Conservation (phyloP, 345 rosid species). For the Rhodomyrtus tomentosa region DNA sequence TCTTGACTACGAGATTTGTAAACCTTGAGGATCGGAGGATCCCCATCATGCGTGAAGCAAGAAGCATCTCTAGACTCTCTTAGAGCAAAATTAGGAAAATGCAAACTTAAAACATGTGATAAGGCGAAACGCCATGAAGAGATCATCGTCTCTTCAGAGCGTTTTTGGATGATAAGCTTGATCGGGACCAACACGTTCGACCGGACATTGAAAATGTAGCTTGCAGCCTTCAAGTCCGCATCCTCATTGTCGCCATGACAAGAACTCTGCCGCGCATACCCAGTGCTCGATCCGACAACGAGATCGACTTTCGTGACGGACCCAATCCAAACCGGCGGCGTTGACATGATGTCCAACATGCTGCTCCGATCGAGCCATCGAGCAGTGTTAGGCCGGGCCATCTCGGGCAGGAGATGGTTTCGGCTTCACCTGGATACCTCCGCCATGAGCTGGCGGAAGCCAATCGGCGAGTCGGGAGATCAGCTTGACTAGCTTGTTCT, state of each 20-base stretch:
- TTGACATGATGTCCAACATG: not conserved
- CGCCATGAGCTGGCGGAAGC: not conserved
- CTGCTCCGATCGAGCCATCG: not conserved
- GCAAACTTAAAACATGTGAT: not conserved
- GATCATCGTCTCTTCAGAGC: not conserved
- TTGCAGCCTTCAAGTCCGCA: constrained; percentile 28
- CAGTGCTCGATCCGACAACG: not conserved
- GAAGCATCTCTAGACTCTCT: not conserved
- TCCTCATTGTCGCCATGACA: constrained; percentile 13
- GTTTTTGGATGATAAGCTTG: not conserved
- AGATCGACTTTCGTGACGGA: not conserved
- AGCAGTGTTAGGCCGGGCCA: not conserved
- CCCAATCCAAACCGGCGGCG: not conserved
- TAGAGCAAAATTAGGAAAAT: not conserved
- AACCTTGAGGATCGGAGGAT: not conserved
- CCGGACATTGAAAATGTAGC: constrained; percentile 22
- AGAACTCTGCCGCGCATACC: not conserved
- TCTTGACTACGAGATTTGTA: not conserved
- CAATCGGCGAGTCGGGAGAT: constrained; percentile 6
- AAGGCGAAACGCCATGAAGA: not conserved
- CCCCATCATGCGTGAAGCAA: not conserved
- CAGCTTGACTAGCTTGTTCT: constrained; percentile 11
- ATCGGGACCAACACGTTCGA: constrained; percentile 8
- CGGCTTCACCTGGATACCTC: constrained; percentile 11
- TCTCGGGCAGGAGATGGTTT: not conserved